Evolutionary conservation across 225 moss, liverwort and hornwort genomes (phyloP).

Genomic region (Ulota crispa): DNA sequence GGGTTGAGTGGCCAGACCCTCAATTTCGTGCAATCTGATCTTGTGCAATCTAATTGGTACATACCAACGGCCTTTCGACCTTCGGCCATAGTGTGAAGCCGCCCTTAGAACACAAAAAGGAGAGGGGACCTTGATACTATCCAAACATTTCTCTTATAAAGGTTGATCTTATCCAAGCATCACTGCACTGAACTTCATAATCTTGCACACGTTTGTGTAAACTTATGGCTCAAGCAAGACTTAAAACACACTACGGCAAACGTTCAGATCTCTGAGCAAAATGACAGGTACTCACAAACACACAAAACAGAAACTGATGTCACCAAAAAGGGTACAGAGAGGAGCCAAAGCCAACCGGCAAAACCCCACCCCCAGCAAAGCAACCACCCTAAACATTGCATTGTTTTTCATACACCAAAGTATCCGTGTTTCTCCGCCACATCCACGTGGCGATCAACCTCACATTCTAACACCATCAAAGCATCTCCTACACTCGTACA

Average conservation of each 20-base stretch:
- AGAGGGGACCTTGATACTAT: too few species aligned
- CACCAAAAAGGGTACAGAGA: not conserved
- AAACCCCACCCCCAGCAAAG: not conserved
- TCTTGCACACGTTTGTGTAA: not conserved
- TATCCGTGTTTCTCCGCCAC: not conserved
- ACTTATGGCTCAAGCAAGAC: not conserved
- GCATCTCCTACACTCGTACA: not conserved
- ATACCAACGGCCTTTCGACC: too few species aligned
- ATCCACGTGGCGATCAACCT: not conserved
- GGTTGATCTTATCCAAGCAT: too few species aligned
- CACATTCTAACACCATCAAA: not conserved
- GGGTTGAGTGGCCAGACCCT: too few species aligned
- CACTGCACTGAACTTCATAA: not conserved
- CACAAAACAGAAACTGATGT: not conserved
- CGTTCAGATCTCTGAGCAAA: not conserved
- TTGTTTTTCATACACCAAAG: not conserved
- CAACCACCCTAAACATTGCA: not conserved
- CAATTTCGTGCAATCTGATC: too few species aligned
- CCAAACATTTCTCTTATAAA: too few species aligned
- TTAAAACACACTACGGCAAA: not conserved
- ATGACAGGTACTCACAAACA: not conserved
- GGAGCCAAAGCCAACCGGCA: not conserved
- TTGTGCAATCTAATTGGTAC: too few species aligned
- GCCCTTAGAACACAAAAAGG: too few species aligned
- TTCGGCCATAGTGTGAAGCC: too few species aligned